Percentiles rank a stretch among this genome's conserved stretches.
These are phyloP conservation scores for Cladobotryum protrusum DNA, from an alignment of 2,329 filamentous ascomycete genomes.

Conservation along the genomic window DNA sequence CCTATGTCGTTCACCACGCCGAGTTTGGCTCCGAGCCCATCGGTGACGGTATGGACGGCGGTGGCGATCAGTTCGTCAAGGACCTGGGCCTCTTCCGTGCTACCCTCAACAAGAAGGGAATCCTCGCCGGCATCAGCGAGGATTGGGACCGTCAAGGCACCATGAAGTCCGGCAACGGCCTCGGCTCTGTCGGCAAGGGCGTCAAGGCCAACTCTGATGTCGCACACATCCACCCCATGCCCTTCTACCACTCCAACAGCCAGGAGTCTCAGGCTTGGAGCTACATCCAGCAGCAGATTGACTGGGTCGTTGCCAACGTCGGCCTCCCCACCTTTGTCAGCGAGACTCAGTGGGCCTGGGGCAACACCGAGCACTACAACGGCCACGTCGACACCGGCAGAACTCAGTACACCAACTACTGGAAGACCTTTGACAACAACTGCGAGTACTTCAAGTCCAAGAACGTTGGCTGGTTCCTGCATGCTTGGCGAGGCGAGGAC, in stretches of 20 bases:
- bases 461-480: slow-evolving; percentile 17
- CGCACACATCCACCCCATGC: slow-evolving; percentile 19
- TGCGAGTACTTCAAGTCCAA: slow-evolving; percentile 15
- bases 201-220: slow-evolving; percentile 16
- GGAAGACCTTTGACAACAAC: slow-evolving; percentile 16
- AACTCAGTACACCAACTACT: slow-evolving; percentile 14
- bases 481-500: slow-evolving; percentile 16
- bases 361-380: slow-evolving; percentile 13
- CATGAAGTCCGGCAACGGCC: slow-evolving; percentile 12
- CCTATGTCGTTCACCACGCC: slow-evolving; percentile 16
- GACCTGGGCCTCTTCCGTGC: slow-evolving; percentile 14
- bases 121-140: slow-evolving; percentile 16
- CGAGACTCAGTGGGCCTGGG: slow-evolving; percentile 18
- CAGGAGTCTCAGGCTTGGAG: slow-evolving; percentile 11
- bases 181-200: slow-evolving; percentile 12
- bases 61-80: slow-evolving; percentile 12
- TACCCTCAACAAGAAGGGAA: slow-evolving; percentile 10
- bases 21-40: slow-evolving; percentile 19
- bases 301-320: slow-evolving; percentile 13
- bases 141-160: slow-evolving; percentile 17
- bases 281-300: slow-evolving; percentile 15
- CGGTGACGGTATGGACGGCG: slow-evolving; percentile 17
- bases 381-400: slow-evolving; percentile 13
- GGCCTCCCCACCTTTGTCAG: slow-evolving; percentile 14
- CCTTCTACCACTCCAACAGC: slow-evolving; percentile 16